phyloP scores from a whole-genome alignment of 106 monocot species.

The Platanthera zijinensis region DNA sequence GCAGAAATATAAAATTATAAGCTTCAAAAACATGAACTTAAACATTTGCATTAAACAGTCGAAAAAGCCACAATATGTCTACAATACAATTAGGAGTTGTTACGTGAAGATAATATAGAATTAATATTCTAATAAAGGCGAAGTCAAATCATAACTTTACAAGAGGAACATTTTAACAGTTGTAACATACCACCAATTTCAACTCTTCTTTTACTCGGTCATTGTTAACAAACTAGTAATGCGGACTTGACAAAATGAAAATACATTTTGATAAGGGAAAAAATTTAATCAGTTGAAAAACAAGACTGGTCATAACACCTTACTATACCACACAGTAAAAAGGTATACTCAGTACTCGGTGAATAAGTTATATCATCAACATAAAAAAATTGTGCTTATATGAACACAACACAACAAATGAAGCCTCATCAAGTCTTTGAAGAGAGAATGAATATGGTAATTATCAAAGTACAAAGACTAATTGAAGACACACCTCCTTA shows the following conservation, averaged over 20 bases:
- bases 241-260: not conserved
- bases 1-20: not conserved
- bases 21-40: not conserved
- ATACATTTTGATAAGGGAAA: not conserved
- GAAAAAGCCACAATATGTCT: not conserved
- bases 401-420: not conserved
- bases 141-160: not conserved
- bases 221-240: not conserved
- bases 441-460: not conserved
- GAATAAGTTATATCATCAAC: not conserved
- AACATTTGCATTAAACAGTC: not conserved
- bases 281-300: not conserved
- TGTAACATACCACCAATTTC: not conserved
- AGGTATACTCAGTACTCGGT: not conserved
- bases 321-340: not conserved
- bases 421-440: not conserved
- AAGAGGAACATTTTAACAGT: not conserved
- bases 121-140: not conserved
- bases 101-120: not conserved
- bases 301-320: not conserved
- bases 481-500: constrained; percentile 57
- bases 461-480: not conserved
- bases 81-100: not conserved
- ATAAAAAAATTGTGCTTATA: not conserved
- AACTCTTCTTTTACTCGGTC: not conserved